These are phyloP conservation scores for Citrus mangshanensis DNA, from an alignment of 345 rosid species.

Conservation along the genomic window DNA sequence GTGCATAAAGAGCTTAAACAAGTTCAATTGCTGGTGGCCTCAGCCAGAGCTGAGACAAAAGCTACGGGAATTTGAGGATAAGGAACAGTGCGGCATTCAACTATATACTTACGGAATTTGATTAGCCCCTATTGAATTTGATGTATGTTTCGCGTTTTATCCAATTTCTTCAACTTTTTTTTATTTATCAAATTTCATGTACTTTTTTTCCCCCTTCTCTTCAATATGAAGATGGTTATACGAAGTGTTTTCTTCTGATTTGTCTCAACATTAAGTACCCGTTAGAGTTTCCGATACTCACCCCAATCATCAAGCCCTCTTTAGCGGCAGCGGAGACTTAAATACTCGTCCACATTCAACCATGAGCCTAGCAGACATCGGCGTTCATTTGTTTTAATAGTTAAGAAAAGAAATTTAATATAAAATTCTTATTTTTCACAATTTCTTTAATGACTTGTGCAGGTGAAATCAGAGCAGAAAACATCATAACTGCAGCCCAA, in stretches of 20 bases:
- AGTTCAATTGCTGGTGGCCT: constrained; percentile 1
- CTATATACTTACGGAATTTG: no score
- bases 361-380: no score
- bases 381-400: background rate
- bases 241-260: no score
- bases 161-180: no score
- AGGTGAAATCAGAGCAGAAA: background rate
- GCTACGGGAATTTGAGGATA: background rate
- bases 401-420: background rate
- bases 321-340: no score
- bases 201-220: background rate
- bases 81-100: background rate
- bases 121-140: no score
- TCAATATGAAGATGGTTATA: background rate
- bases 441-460: background rate
- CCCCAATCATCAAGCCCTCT: no score
- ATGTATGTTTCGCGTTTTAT: no score
- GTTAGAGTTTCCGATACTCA: no score
- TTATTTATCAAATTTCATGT: background rate
- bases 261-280: no score
- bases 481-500: background rate
- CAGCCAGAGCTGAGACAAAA: background rate
- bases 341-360: no score
- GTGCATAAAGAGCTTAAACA: background rate
- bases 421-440: background rate